Base-by-base conservation (phyloP, 345 rosid species). In the Brassica incana region DNA sequence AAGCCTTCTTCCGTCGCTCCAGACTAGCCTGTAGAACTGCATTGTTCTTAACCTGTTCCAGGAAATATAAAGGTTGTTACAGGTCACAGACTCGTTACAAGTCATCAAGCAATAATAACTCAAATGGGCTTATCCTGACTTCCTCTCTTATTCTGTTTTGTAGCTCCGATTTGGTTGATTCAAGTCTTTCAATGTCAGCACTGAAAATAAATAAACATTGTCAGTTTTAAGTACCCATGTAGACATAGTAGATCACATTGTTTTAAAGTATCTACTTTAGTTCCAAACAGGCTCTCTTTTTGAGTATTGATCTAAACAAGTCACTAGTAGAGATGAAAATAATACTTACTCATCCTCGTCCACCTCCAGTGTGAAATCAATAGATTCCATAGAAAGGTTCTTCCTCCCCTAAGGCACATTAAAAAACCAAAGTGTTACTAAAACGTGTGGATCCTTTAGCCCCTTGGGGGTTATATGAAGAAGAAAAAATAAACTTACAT, bases 331-430 rank as follows among this genome's bases (percentile, higher is more conserved):
- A 78, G 33, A 77, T 71, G 61, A 78, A 2, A 27, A 27, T 15
- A 77, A 80, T 77, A 90, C 96, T 88, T 90, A 92, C 98, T 90
- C 89, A 10, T 84, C 86, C 69, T 90, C 72, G 6, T 69, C 94
- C 75, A 79, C 82, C 50, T 88, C 91, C 61, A 61, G 9, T 61
- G 84, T 63, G 65, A 35, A 85, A 82, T 90, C 91, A 78, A 86
- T 83, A 73, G 91, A 88, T 80, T 91, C 97, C 97, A 88, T 84
- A n/a, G 98, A 86, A 43, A 88, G 92, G 80, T 90, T 88, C 85
- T 87, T 95, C 84, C 69, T 93, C 59, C 85, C 97, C 99, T 95
- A n/a, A 3, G 87, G 71, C 62, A 63, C 62, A 77, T 50, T 45
- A 72, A 72, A 77, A 67, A 3, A 60, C 36, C 65, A 77, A 50